These are phyloP conservation scores for Fusarium sacchari DNA, from an alignment of 2,329 filamentous ascomycete species.

Conservation along the genomic window DNA sequence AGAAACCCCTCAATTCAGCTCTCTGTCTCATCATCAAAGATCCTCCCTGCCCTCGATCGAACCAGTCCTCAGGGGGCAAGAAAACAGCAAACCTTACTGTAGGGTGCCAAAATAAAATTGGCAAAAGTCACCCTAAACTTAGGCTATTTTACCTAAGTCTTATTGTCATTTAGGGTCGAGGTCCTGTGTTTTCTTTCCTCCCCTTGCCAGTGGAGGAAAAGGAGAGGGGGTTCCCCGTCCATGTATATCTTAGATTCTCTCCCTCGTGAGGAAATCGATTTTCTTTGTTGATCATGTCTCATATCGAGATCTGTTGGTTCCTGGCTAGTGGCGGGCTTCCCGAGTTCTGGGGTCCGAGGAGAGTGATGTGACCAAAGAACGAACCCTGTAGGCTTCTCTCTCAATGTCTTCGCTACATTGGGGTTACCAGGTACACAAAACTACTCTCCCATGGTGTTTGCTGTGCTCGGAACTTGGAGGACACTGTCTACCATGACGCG, in stretches of 20 bases:
- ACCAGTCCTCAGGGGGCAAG: no score
- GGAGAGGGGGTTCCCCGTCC: neutral
- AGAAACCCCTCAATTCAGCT: slow-evolving; percentile 17
- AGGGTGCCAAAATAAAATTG: no score
- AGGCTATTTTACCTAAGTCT: no score
- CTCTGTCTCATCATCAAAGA: slow-evolving; percentile 15
- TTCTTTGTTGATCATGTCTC: neutral
- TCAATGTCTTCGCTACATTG: neutral
- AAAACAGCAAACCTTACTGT: no score
- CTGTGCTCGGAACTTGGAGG: neutral
- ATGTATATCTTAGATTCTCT: neutral
- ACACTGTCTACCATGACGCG: neutral
- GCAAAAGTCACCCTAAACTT: no score
- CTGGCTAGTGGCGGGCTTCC: slow-evolving; percentile 11
- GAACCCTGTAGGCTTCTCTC: neutral
- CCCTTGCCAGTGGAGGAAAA: neutral
- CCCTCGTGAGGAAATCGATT: neutral
- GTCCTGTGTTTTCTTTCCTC: no score
- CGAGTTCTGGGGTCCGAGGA: neutral
- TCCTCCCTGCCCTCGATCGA: slow-evolving; percentile 24
- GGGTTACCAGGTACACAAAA: neutral
- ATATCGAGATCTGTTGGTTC: slow-evolving; percentile 1
- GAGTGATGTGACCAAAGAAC: neutral
- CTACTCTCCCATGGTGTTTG: neutral
- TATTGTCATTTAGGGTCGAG: no score